These are phyloP conservation scores for Rhizopus microsporus DNA, from an alignment of 371 early-diverging fungal genomes.

Conservation along the genomic window DNA sequence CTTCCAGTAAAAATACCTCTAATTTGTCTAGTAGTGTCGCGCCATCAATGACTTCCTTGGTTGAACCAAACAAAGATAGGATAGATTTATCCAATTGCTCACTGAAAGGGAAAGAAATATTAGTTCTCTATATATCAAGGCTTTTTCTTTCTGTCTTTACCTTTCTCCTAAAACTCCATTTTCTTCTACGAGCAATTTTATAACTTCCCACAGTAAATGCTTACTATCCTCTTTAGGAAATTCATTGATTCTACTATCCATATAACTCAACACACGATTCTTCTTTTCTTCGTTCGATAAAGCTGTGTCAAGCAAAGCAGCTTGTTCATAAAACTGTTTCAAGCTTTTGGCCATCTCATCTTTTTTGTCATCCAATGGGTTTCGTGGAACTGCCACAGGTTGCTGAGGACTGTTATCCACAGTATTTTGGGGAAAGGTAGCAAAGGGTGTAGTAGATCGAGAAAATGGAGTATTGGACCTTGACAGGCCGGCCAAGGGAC, in stretches of 20 bases:
- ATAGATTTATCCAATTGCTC: slow-evolving; percentile 20
- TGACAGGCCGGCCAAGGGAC: slow-evolving; percentile 51
- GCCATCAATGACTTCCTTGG: slow-evolving; percentile 9
- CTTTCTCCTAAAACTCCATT: slow-evolving; percentile 56
- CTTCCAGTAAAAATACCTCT: slow-evolving; percentile 64
- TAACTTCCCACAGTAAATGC: slow-evolving; percentile 60
- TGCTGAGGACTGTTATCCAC: neutral
- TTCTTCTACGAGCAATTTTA: slow-evolving; percentile 65
- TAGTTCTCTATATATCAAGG: neutral
- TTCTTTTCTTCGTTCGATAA: slow-evolving; percentile 59
- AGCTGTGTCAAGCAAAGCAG: slow-evolving; percentile 53
- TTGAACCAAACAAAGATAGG: slow-evolving; percentile 18
- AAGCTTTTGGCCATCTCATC: slow-evolving; percentile 6
- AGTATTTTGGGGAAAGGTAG: neutral
- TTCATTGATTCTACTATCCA: slow-evolving; percentile 53
- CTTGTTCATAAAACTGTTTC: neutral
- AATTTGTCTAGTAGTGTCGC: slow-evolving; percentile 48
- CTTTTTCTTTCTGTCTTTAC: slow-evolving; percentile 14
- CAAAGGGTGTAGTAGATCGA: slow-evolving; percentile 10
- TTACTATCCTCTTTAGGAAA: slow-evolving; percentile 31
- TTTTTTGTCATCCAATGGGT: slow-evolving; percentile 19
- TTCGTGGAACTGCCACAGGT: neutral
- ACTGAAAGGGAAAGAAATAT: slow-evolving; percentile 2
- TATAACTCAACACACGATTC: slow-evolving; percentile 61
- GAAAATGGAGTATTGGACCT: slow-evolving; percentile 49